These are phyloP conservation scores for Waltergamsia citrina DNA, from an alignment of 2,329 filamentous ascomycete genomes.

Conservation along the genomic window DNA sequence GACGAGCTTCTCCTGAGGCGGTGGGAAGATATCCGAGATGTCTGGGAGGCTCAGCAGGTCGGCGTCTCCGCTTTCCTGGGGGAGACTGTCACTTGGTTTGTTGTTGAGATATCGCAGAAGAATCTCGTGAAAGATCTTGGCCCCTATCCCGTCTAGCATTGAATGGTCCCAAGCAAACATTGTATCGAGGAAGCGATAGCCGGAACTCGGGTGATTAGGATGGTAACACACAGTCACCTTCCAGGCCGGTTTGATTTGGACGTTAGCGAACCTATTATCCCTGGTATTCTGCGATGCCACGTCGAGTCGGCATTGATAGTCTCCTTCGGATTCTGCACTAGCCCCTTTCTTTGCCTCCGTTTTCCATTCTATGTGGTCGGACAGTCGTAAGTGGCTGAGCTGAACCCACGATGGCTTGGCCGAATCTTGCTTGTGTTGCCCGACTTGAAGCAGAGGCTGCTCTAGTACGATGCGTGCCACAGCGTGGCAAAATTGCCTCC, in stretches of 20 bases:
- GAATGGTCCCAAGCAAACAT: conserved; percentile 10
- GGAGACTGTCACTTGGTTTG: not conserved
- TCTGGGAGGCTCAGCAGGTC: no score
- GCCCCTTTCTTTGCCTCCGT: no score
- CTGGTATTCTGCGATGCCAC: no score
- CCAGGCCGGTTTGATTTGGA: no score
- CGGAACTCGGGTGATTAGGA: no score
- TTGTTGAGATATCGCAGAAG: conserved; percentile 3
- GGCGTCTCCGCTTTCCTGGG: not conserved
- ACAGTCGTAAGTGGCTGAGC: not conserved
- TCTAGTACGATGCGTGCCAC: not conserved
- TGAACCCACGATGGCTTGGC: not conserved
- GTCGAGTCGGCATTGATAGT: no score
- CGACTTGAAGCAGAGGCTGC: not conserved
- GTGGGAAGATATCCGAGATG: not conserved
- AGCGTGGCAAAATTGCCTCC: not conserved
- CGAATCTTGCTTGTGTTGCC: not conserved
- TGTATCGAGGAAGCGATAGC: no score
- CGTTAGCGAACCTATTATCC: no score
- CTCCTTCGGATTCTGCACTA: no score
- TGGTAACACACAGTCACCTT: no score
- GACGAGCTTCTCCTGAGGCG: not conserved
- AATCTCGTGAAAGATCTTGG: conserved; percentile 11
- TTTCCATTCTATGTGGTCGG: not conserved
- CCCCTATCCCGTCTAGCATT: conserved; percentile 9